Percentiles rank a stretch among this genome's conserved stretches.
Evolutionary conservation across 768 basidiomycete genomes (phyloP).

Genomic region (Boletellus ananas): DNA sequence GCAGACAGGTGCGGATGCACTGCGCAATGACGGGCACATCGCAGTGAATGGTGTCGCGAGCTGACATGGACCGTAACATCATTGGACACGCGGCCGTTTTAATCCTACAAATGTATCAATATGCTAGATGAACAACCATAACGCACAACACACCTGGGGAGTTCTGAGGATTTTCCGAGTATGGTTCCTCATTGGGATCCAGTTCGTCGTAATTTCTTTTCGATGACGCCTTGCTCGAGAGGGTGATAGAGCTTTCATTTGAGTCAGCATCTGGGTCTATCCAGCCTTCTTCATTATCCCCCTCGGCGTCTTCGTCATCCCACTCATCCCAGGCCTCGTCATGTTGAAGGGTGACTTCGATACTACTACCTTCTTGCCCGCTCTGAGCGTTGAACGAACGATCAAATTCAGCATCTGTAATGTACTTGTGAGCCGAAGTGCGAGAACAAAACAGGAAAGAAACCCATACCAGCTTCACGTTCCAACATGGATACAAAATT

Average conservation of each 20-base stretch:
- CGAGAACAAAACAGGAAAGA: not conserved
- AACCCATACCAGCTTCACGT: conserved; percentile 28
- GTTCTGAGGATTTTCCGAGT: conserved; percentile 30
- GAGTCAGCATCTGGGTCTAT: conserved; percentile 46
- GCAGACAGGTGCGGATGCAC: not conserved
- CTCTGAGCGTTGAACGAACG: conserved; percentile 17
- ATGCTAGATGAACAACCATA: too few relatives aligned
- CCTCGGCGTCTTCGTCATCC: conserved; percentile 40
- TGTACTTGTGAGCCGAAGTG: conserved; percentile 4
- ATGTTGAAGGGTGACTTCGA: conserved; percentile 14
- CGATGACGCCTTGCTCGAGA: conserved; percentile 51
- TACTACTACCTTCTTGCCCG: conserved; percentile 15
- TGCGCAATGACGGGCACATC: not conserved
- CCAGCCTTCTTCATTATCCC: conserved; percentile 43
- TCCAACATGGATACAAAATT: conserved; percentile 26
- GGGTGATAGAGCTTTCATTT: conserved; percentile 50
- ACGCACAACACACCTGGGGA: conserved; percentile 43
- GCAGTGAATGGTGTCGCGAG: not conserved
- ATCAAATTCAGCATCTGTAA: conserved; percentile 26
- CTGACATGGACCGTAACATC: conserved; percentile 11
- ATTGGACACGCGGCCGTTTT: conserved; percentile 44
- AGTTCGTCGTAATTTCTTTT: conserved; percentile 49
- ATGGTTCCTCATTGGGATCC: conserved; percentile 39
- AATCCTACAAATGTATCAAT: conserved; percentile 28
- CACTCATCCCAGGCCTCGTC: conserved; percentile 30